phyloP scores from a whole-genome alignment of 2,329 filamentous ascomycete species.

The Xylariomycetidae sp. region DNA sequence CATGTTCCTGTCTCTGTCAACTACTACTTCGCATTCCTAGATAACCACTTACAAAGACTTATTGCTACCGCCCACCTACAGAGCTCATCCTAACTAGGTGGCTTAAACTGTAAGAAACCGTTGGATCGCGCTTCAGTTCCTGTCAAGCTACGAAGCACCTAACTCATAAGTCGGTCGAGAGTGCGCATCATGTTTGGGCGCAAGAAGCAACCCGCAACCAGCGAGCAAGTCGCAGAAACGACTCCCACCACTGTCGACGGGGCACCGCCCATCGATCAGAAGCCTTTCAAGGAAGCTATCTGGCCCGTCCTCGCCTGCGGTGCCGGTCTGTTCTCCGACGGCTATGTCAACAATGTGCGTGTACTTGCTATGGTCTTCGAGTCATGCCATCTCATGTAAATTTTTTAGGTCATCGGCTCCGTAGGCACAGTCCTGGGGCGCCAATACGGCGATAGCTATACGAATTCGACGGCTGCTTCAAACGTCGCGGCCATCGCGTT shows the following conservation, averaged over 20 bases:
- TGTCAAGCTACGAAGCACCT: no score
- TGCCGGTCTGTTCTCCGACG: conserved; percentile 85
- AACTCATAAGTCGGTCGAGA: no score
- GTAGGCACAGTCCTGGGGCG: conserved; percentile 70
- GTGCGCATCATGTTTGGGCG: conserved; percentile 17
- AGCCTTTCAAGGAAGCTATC: conserved; percentile 27
- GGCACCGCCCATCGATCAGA: conserved; percentile 20
- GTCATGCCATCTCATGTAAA: conserved; percentile 5
- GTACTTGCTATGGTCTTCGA: neutral
- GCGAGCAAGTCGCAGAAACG: no score
- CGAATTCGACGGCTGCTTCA: conserved; percentile 60
- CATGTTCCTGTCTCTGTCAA: no score
- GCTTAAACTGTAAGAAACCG: no score
- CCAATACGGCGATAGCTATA: conserved; percentile 69
- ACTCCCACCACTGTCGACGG: no score
- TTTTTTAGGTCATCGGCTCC: conserved; percentile 70
- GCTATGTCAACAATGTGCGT: conserved; percentile 80
- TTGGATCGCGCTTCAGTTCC: no score
- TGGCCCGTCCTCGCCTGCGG: conserved; percentile 82
- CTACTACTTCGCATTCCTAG: no score
- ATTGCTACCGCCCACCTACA: no score
- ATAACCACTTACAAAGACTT: no score
- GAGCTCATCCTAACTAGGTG: no score
- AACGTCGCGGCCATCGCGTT: conserved; percentile 83
- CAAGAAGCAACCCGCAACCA: no score